Evolutionary conservation across 352 stramenopile genomes (phyloP), one percentile per base, ranked within the genome.

Genomic region (Achlya hypogyna): DNA sequence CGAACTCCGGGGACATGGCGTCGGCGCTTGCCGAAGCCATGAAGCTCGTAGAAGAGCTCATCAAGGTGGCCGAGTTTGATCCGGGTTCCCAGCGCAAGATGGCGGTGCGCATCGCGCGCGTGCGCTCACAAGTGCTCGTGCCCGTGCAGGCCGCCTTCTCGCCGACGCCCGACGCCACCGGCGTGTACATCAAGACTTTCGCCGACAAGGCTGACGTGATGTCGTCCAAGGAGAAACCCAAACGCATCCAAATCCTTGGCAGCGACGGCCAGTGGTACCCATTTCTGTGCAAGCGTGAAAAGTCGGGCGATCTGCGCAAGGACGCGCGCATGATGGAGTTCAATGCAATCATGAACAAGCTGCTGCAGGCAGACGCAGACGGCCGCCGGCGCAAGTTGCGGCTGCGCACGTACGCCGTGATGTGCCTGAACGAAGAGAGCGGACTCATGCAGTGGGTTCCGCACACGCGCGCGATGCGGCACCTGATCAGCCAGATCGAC

Each of bases 321-420:
- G 98, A 99, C 79, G 92, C 96, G 23, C 91, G 97, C 40, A 97
- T 99, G 76, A 99, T 99, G 93, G 98, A 99, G 76, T 97, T 99
- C 60, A 98, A 98, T 71, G 97, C 89, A 62, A 97, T 99, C 70
- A 98, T 99, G 52, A 99, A 99, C 82, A 95, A 98, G 59, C 78
- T 99, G n/a, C 85, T 99, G 62, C 78, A 94, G 40, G 87, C 86
- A 63, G 85, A 97, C 70, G 78, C 76, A 40, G 96, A 95, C 72
- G 89, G 84, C 0, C 81, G 89, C 14, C 91, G 94, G 63, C 86
- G 93, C 10, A 95, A 96, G 63, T 77, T 99, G 5, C 86, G 95
- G 20, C 75, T 99, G 34, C 88, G 96, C 0, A 99, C 97, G 9
- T 99, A 99, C 75, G 94, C 96, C 4, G 98, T 99, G 4, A 96